These are phyloP conservation scores for Nitzschia sp. DNA, from an alignment of 108 stramenopile species.

Conservation along the genomic window DNA sequence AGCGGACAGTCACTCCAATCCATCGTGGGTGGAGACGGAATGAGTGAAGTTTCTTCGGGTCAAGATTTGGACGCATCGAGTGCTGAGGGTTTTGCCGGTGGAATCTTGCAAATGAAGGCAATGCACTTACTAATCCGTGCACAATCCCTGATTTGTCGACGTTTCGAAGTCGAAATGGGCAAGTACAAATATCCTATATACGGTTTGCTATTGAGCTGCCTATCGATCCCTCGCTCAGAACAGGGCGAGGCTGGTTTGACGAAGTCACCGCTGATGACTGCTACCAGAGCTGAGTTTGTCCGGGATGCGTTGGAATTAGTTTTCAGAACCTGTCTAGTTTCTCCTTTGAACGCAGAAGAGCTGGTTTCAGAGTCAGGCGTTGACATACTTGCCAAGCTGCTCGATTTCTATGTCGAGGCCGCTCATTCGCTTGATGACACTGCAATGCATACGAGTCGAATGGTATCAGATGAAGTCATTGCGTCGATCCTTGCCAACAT, in stretches of 20 bases:
- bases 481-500: conserved; percentile 44
- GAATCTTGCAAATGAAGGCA: conserved; percentile 43
- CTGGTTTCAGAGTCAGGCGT: conserved; percentile 61
- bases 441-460: not conserved
- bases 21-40: not conserved
- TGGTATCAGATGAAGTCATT: conserved; percentile 20
- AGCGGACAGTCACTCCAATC: conserved; percentile 46
- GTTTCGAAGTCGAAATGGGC: conserved; percentile 56
- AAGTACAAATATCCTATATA: conserved; percentile 81
- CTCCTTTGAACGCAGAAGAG: conserved; percentile 80
- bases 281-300: conserved; percentile 46
- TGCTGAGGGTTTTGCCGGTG: conserved; percentile 49
- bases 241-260: conserved; percentile 16
- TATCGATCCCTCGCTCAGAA: conserved; percentile 31
- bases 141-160: conserved; percentile 70
- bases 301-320: conserved; percentile 45
- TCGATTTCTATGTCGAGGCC: conserved; percentile 43
- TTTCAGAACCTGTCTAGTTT: conserved; percentile 66
- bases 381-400: conserved; percentile 38
- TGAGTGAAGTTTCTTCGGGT: not conserved
- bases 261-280: conserved; percentile 28
- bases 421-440: conserved; percentile 5
- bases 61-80: conserved; percentile 7
- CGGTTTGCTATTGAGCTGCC: conserved; percentile 46
- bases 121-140: conserved; percentile 58